Conservation (phyloP, 2,329 filamentous ascomycete species). For the Apiospora hydei region DNA sequence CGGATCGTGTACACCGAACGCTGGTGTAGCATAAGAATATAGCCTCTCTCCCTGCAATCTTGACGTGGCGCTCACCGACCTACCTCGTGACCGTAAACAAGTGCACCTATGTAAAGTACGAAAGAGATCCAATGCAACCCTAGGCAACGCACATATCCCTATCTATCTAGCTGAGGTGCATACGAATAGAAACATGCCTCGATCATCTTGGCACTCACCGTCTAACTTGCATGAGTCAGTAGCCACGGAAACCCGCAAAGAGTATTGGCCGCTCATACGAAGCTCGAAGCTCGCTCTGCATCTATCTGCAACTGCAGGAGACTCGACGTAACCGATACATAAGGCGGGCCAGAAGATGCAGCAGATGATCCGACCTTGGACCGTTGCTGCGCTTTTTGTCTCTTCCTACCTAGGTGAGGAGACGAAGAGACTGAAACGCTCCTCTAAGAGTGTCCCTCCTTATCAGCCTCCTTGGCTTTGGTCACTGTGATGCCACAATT, state of each 20-base stretch:
- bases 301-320: neutral
- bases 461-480: constrained; percentile 8
- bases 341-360: neutral
- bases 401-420: neutral
- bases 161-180: constrained; percentile 8
- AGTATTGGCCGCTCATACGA: neutral
- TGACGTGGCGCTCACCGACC: constrained; percentile 9
- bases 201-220: neutral
- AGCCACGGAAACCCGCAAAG: neutral
- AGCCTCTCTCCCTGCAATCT: neutral
- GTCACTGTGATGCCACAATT: constrained; percentile 6
- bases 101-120: neutral
- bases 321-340: constrained; percentile 2
- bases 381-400: neutral
- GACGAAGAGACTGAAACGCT: constrained; percentile 12
- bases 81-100: constrained; percentile 1
- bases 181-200: neutral
- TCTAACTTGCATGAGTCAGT: constrained; percentile 14
- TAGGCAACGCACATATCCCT: neutral
- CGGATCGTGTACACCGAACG: constrained; percentile 12
- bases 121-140: constrained; percentile 14
- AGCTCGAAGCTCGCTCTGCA: constrained; percentile 14
- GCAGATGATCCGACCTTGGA: neutral
- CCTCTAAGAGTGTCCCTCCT: neutral
- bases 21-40: constrained; percentile 5